Evolutionary conservation across 139 green algal species (phyloP).

Genomic region (Chlamydomonas eustigma): DNA sequence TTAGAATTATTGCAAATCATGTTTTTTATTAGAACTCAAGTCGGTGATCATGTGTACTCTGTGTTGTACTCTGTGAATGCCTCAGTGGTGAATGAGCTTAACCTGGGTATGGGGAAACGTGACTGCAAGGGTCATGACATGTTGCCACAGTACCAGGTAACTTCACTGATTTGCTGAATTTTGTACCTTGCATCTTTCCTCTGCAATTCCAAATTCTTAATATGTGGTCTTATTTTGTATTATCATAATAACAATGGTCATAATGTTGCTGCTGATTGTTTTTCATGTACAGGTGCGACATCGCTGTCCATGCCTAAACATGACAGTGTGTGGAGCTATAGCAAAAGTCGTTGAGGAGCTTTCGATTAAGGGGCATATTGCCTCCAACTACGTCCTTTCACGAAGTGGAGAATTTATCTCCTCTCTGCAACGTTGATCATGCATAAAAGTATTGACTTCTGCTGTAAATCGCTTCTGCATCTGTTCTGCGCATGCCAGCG

Average conservation of each 20-base stretch:
- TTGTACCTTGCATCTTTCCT: background rate
- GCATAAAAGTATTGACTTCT: too few relatives aligned
- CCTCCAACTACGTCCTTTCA: background rate
- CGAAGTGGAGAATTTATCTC: background rate
- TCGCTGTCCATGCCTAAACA: background rate
- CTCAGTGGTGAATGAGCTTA: background rate
- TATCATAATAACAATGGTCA: background rate
- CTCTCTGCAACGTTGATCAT: too few relatives aligned
- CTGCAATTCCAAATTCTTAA: background rate
- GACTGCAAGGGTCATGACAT: slow-evolving; percentile 1
- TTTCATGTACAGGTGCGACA: slow-evolving; percentile 2
- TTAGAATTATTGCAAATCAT: too few relatives aligned
- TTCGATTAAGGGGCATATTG: background rate
- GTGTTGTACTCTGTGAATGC: too few relatives aligned
- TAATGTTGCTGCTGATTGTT: background rate
- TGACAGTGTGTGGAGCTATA: background rate
- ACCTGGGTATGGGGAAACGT: background rate
- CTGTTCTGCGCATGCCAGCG: too few relatives aligned
- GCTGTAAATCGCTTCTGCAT: too few relatives aligned
- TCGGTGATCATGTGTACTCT: too few relatives aligned
- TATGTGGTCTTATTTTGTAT: background rate
- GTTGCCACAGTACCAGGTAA: background rate
- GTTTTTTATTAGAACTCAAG: too few relatives aligned
- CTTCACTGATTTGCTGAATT: background rate
- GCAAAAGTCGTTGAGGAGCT: background rate